phyloP scores from a whole-genome alignment of 2,329 filamentous ascomycete genomes.

The Xylariales sp. region DNA sequence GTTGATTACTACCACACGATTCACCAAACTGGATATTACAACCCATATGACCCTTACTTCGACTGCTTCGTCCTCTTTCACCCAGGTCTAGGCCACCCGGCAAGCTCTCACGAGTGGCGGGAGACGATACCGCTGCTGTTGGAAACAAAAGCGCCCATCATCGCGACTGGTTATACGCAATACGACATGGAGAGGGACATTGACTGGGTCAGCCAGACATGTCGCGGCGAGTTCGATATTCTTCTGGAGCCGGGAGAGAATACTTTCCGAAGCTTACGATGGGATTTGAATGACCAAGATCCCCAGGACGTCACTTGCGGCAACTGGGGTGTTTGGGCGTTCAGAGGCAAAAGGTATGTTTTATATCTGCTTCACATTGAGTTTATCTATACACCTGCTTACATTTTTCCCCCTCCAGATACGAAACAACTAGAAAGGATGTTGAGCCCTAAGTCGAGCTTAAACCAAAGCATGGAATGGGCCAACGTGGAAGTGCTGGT shows the following conservation, averaged over 20 bases:
- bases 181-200: constrained; percentile 93
- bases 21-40: constrained; percentile 85
- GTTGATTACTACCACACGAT: constrained; percentile 98
- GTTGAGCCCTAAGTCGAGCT: too few relatives aligned
- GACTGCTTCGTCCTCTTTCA: constrained; percentile 98
- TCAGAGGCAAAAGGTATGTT: constrained; percentile 88
- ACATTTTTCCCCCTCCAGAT: constrained; percentile 33
- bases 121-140: constrained; percentile 84
- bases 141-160: constrained; percentile 91
- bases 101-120: constrained; percentile 89
- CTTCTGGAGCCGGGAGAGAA: constrained; percentile 92
- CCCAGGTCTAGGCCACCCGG: constrained; percentile 90
- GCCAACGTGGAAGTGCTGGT: too few relatives aligned
- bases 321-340: constrained; percentile 97
- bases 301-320: constrained; percentile 91
- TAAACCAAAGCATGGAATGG: too few relatives aligned
- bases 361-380: too few relatives aligned
- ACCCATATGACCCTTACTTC: constrained; percentile 96
- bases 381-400: too few relatives aligned
- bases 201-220: constrained; percentile 81
- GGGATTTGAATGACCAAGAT: constrained; percentile 95
- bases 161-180: constrained; percentile 94
- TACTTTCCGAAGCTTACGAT: constrained; percentile 84
- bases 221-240: constrained; percentile 85
- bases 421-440: constrained; percentile 59